These are phyloP conservation scores for Saccharomycopsis microspora DNA, from an alignment of 805 yeast species.

Conservation along the genomic window DNA sequence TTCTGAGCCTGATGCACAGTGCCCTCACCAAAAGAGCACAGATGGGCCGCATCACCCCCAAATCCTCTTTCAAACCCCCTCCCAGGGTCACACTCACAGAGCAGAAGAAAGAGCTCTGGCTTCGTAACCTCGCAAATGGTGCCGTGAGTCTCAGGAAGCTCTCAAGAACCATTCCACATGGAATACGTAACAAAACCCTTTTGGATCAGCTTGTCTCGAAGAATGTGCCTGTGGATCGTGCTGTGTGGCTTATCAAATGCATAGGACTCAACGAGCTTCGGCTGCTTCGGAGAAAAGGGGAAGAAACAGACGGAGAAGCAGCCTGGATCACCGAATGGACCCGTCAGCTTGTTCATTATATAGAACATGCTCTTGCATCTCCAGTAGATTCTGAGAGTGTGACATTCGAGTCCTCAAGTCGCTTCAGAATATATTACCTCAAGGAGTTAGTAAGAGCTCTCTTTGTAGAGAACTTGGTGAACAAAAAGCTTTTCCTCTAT, in stretches of 20 bases:
- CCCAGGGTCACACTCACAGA: conserved; percentile 88
- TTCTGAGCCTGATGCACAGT: conserved; percentile 34
- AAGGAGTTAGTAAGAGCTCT: conserved; percentile 51
- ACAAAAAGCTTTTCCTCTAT: conserved; percentile 45
- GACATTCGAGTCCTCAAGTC: conserved; percentile 16
- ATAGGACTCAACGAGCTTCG: conserved; percentile 71
- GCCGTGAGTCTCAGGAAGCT: conserved; percentile 54
- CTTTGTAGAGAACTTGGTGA: conserved; percentile 58
- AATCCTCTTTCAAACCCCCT: conserved; percentile 62
- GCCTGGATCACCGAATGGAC: conserved; percentile 88
- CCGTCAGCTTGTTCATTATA: conserved; percentile 54
- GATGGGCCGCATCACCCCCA: conserved; percentile 33
- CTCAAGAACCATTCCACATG: conserved; percentile 81
- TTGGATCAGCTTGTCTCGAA: conserved; percentile 63
- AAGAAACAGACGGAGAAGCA: conserved; percentile 29
- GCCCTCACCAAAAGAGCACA: conserved; percentile 37
- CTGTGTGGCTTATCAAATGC: conserved; percentile 86
- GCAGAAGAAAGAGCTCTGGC: conserved; percentile 76
- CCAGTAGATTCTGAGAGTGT: background rate
- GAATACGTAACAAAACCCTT: conserved; percentile 61
- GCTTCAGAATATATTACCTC: conserved; percentile 44
- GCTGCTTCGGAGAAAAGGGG: conserved; percentile 40
- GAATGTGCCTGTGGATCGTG: conserved; percentile 65
- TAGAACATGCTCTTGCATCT: conserved; percentile 20
- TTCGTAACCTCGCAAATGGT: conserved; percentile 64